These are phyloP conservation scores for Knoxia roxburghii DNA, from an alignment of 257 asterid genomes.

Conservation along the genomic window DNA sequence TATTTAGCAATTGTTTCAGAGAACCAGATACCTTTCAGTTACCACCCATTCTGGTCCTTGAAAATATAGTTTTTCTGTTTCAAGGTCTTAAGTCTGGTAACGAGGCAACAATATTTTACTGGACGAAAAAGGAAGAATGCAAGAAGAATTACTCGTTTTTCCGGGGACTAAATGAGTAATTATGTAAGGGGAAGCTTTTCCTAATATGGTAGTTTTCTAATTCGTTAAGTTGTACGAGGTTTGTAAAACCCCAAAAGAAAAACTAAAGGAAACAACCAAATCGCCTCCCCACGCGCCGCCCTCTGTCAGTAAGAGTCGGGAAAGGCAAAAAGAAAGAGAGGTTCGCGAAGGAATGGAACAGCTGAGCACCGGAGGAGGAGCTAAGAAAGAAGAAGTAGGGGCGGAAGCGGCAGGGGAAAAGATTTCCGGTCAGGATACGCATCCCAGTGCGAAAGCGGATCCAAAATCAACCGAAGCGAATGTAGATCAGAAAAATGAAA, in stretches of 20 bases:
- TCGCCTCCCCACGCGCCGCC: slow-evolving; percentile 45
- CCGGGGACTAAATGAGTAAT: slow-evolving; percentile 3
- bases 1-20: no score
- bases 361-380: slow-evolving; percentile 27
- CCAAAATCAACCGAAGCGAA: slow-evolving; percentile 27
- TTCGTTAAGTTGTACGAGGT: slow-evolving; percentile 13
- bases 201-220: background rate
- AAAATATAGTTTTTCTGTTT: no score
- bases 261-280: background rate
- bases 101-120: no score
- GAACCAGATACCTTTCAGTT: no score
- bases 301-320: background rate
- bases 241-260: background rate
- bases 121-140: no score
- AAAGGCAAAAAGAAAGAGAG: background rate
- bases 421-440: slow-evolving; percentile 26
- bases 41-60: no score
- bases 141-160: no score
- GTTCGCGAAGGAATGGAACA: slow-evolving; percentile 34
- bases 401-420: slow-evolving; percentile 31
- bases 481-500: slow-evolving; percentile 21
- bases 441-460: slow-evolving; percentile 33
- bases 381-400: slow-evolving; percentile 30
- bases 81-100: no score
- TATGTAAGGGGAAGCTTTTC: background rate